Evolutionary conservation across 2,329 filamentous ascomycete species (phyloP), one percentile per base, ranked within the genome.

Genomic region (Colletotrichum gigasporum): DNA sequence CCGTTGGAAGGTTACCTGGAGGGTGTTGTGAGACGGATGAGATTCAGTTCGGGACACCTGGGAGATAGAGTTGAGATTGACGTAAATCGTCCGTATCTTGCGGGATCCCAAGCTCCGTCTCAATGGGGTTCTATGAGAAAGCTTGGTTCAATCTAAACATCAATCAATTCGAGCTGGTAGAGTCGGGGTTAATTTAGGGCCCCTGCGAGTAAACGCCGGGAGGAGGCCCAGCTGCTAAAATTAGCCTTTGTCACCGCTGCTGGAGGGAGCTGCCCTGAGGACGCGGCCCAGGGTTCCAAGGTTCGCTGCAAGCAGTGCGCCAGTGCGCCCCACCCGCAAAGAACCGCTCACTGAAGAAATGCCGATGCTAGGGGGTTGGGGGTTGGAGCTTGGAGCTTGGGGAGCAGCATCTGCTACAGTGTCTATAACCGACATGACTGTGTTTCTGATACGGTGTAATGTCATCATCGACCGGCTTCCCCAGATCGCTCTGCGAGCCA

Each of bases 381-480:
- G 35, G 35, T n/a, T 39, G 39, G 39, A 42, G 24, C 39, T 20
- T 20, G 18, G 41, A 6, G 30, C 30, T 32, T 32, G 12, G 7
- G 24, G 24, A 16, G 37, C 10, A 39, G 26, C 18, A 34, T 9
- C 12, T 16, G 12, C 20, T 30, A 39, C 56, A 24, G 56, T 52
- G 35, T 35, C 10, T 7, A n/a, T 4, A 20, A 32, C 20, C 16
- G 39, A 48, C 22, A 34, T n/a, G 20, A 64, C 56, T 26, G 56
- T 28, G n/a, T 5, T 2, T 3, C 5, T 28, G 9, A 12, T 18
- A 64, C 62, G 28, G 62, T 42, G 10, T 2, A 12, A 61, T 45
- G 42, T 62, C 56, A 61, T 62, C 41, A 64, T 61, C 12, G 42
- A 35, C 42, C 35, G 5, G 42, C 48, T 55, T 64, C 42, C 56